Conservation (phyloP, 306 rosid species). For the Cucurbita ficifolia region DNA sequence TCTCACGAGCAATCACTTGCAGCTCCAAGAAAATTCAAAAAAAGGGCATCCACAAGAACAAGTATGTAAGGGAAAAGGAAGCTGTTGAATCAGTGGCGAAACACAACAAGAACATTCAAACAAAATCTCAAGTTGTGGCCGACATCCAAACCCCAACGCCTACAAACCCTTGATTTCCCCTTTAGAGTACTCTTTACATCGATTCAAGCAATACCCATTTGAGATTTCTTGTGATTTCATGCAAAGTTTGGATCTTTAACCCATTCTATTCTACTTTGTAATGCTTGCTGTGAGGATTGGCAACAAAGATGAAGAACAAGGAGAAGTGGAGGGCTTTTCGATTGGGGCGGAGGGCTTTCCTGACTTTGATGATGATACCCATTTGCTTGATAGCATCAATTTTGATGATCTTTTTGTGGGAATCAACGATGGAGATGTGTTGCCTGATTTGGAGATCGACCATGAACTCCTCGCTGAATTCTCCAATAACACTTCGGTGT, state of each 20-base stretch:
- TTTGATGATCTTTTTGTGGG: conserved; percentile 63
- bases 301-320: conserved; percentile 37
- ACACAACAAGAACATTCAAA: conserved; percentile 36
- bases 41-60: conserved; percentile 47
- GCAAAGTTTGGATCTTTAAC: not conserved
- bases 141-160: not conserved
- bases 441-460: conserved; percentile 90
- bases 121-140: conserved; percentile 62
- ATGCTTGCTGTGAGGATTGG: conserved; percentile 60
- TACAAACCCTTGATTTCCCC: not conserved
- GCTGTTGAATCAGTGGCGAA: conserved; percentile 19
- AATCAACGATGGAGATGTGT: conserved; percentile 42
- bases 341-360: conserved; percentile 29
- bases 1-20: conserved; percentile 21
- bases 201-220: not conserved
- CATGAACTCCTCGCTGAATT: conserved; percentile 57
- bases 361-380: conserved; percentile 34
- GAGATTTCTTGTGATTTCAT: not conserved
- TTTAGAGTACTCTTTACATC: not conserved
- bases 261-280: not conserved
- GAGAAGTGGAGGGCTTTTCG: conserved; percentile 43
- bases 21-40: conserved; percentile 13
- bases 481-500: conserved; percentile 29
- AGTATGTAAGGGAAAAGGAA: not conserved
- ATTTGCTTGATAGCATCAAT: conserved; percentile 51